phyloP scores from a whole-genome alignment of 495 filamentous ascomycete species.

The Tirmania nivea region DNA sequence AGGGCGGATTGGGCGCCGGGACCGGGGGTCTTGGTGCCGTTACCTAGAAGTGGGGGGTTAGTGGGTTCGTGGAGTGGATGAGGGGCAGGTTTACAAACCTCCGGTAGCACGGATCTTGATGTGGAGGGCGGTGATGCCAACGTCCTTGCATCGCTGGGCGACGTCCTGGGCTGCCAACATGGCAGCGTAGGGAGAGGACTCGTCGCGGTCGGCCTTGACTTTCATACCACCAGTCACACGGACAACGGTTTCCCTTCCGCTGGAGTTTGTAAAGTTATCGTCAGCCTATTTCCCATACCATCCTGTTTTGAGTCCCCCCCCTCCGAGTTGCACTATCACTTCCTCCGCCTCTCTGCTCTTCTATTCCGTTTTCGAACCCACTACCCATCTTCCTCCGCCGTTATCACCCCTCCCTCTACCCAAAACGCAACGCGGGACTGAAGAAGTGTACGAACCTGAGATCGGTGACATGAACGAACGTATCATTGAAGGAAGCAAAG shows the following conservation, averaged over 20 bases:
- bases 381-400: background rate
- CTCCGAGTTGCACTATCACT: background rate
- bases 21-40: constrained; percentile 98
- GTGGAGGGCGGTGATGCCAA: constrained; percentile 96
- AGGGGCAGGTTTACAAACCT: no score
- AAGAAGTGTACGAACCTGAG: constrained; percentile 47
- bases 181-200: constrained; percentile 97
- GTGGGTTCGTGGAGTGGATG: no score
- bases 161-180: constrained; percentile 98
- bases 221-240: constrained; percentile 99
- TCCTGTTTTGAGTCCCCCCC: background rate
- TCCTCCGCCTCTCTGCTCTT: background rate
- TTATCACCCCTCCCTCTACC: background rate
- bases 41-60: constrained; percentile 33
- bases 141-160: constrained; percentile 92
- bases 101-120: constrained; percentile 99
- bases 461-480: constrained; percentile 94
- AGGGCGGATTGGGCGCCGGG: constrained; percentile 97
- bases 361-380: background rate
- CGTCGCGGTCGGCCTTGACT: constrained; percentile 99
- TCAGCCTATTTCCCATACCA: constrained; percentile 35
- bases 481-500: constrained; percentile 98
- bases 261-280: constrained; percentile 22
- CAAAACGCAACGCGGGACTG: background rate
- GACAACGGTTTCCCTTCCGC: constrained; percentile 97